Evolutionary conservation across 176 grass and related monocot genomes (phyloP), one percentile per base, ranked within the genome.

Genomic region (Puccinellia tenuiflora): DNA sequence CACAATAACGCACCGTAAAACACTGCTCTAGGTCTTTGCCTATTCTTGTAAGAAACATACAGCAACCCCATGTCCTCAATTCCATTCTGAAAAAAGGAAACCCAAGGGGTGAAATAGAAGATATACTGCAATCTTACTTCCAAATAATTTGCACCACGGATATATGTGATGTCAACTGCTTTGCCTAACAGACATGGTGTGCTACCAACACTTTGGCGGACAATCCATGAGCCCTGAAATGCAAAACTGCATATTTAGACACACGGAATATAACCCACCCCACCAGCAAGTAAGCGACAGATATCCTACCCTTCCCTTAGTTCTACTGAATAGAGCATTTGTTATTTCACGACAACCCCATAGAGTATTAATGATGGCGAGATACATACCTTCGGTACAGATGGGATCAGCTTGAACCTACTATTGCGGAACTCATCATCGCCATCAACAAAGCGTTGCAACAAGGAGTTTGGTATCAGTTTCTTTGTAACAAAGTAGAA

Each of bases 351-450:
- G 69, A 59, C 53, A 64, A 83, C 31, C 53, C 75, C 24, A 50
- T 5, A 68, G 9, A 56, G 37, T 51, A 52, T 68, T 56, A 16
- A 9, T 17, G n/a, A 60, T 7, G 5, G 35, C 25, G 24, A 83
- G 35, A 34, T 68, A 14, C 55, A 59, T 37, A 98, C 96, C 90
- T 98, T 98, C 24, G 96, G 96, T 69, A 98, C 96, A 64, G 96
- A 92, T 69, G 96, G 96, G 43, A 98, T 98, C 73, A 98, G 71
- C 88, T 98, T 98, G 89, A 98, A 95, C 81, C 92, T 93, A 89
- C 92, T 98, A 88, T 98, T 98, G 46, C 92, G 90, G 43, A 91
- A 98, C 88, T 98, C 92, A 56, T 98, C 96, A 83, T 98, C 96
- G 3, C 90, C 96, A 81, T 93, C 96, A 79, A 98, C 96, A 85